phyloP scores from a whole-genome alignment of 805 yeast genomes.

The Saccharomycopsis sp. region DNA sequence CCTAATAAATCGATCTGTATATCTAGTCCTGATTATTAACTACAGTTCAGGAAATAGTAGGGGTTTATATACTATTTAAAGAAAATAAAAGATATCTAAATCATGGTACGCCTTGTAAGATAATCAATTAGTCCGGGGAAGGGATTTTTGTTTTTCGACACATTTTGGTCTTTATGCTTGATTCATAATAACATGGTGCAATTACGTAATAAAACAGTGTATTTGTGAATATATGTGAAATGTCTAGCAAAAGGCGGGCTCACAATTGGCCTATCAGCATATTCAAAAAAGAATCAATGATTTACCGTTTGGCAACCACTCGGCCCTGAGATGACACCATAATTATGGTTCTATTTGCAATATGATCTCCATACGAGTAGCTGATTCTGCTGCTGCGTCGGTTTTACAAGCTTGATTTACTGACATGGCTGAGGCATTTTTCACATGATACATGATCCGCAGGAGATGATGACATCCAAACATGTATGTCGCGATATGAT shows the following conservation, averaged over 20 bases:
- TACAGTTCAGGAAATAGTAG: neutral
- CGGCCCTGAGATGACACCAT: neutral
- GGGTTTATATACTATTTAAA: neutral
- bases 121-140: neutral
- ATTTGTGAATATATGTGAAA: neutral
- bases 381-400: too few species aligned
- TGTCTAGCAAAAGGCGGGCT: neutral
- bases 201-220: neutral
- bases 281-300: neutral
- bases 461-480: too few species aligned
- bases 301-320: neutral
- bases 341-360: too few species aligned
- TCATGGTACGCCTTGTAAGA: too few species aligned
- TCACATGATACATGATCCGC: too few species aligned
- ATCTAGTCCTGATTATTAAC: too few species aligned
- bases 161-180: neutral
- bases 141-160: neutral
- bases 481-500: too few species aligned
- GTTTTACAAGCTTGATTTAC: too few species aligned
- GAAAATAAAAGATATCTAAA: too few species aligned
- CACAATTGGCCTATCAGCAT: neutral
- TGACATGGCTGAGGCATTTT: too few species aligned
- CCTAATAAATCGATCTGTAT: neutral
- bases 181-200: neutral
- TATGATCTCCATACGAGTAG: too few species aligned